These are phyloP conservation scores for Drechmeria coniospora DNA, from an alignment of 2,329 filamentous ascomycete species.

Conservation along the genomic window DNA sequence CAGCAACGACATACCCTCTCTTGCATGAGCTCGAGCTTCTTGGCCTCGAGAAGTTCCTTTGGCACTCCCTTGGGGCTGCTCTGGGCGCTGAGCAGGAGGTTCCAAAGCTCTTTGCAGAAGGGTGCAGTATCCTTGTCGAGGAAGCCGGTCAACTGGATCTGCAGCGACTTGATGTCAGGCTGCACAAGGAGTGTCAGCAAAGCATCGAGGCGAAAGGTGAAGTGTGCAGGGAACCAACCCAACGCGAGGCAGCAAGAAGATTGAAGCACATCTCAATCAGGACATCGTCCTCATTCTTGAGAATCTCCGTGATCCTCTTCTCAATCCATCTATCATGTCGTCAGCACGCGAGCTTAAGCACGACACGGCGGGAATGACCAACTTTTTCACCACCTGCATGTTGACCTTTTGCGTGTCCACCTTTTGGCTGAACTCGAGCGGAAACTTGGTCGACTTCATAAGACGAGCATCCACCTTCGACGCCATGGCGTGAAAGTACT, in stretches of 20 bases:
- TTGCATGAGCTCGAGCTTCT: slow-evolving; percentile 87
- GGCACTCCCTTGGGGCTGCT: slow-evolving; percentile 78
- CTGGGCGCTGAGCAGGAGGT: slow-evolving; percentile 79
- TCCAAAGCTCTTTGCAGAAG: slow-evolving; percentile 94
- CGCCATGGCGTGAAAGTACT: slow-evolving; percentile 56
- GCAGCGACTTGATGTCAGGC: slow-evolving; percentile 91
- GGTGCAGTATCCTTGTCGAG: slow-evolving; percentile 77
- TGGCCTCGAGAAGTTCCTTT: slow-evolving; percentile 86
- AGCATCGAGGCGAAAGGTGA: slow-evolving; percentile 18
- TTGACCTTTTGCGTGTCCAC: slow-evolving; percentile 98
- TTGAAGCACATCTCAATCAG: slow-evolving; percentile 73
- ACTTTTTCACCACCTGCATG: slow-evolving; percentile 96
- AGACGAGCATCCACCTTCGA: slow-evolving; percentile 79
- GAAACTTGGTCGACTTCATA: slow-evolving; percentile 83
- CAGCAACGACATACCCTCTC: slow-evolving; percentile 55
- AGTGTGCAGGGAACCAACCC: slow-evolving; percentile 30
- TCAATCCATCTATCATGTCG: slow-evolving; percentile 69
- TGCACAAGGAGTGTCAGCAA: slow-evolving; percentile 21
- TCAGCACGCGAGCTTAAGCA: slow-evolving; percentile 6
- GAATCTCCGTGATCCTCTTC: slow-evolving; percentile 68
- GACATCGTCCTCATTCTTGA: slow-evolving; percentile 90
- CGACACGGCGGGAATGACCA: slow-evolving; percentile 13
- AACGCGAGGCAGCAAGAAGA: slow-evolving; percentile 56
- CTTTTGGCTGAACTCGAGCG: slow-evolving; percentile 82
- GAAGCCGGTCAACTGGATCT: slow-evolving; percentile 90